Evolutionary conservation across 2,329 filamentous ascomycete genomes (phyloP).

Genomic region (Meredithiella fracta): DNA sequence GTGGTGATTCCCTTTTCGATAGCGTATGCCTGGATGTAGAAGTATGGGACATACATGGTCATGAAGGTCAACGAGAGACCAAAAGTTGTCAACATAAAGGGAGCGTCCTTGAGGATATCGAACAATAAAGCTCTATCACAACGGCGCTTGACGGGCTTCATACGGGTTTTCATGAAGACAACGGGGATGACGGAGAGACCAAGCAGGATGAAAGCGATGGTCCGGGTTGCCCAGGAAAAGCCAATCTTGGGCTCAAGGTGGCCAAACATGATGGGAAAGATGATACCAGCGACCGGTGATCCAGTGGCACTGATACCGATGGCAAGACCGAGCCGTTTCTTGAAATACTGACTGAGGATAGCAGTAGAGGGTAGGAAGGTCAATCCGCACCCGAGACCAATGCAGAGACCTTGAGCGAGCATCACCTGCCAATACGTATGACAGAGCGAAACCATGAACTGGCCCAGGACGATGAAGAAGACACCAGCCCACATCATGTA

Average conservation of each 20-base stretch:
- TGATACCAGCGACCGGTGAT: conserved; percentile 26
- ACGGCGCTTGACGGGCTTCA: conserved; percentile 18
- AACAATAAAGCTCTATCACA: conserved; percentile 16
- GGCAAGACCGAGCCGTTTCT: conserved; percentile 20
- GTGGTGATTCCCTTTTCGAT: conserved; percentile 25
- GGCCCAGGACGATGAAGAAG: conserved; percentile 24
- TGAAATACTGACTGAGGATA: conserved; percentile 27
- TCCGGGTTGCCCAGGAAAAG: conserved; percentile 35
- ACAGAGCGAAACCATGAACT: conserved; percentile 31
- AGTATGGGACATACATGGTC: conserved; percentile 32
- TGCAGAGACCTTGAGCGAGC: conserved; percentile 25
- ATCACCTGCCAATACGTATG: conserved; percentile 28
- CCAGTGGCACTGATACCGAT: conserved; percentile 22
- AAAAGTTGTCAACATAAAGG: conserved; percentile 24
- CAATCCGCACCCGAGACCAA: conserved; percentile 24
- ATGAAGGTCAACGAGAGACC: conserved; percentile 27
- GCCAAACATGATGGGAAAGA: conserved; percentile 23
- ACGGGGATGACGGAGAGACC: conserved; percentile 24
- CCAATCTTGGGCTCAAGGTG: conserved; percentile 33
- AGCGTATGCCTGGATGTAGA: conserved; percentile 29
- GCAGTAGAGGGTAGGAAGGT: conserved; percentile 23
- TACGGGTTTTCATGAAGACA: conserved; percentile 24
- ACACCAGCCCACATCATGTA: conserved; percentile 23
- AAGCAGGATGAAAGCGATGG: conserved; percentile 29
- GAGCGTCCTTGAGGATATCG: conserved; percentile 20